A percentile compares a stretch with the other conserved stretches of the same genome.
Conservation (phyloP, 169 alveolate species). For the Plasmodium reichenowi region DNA sequence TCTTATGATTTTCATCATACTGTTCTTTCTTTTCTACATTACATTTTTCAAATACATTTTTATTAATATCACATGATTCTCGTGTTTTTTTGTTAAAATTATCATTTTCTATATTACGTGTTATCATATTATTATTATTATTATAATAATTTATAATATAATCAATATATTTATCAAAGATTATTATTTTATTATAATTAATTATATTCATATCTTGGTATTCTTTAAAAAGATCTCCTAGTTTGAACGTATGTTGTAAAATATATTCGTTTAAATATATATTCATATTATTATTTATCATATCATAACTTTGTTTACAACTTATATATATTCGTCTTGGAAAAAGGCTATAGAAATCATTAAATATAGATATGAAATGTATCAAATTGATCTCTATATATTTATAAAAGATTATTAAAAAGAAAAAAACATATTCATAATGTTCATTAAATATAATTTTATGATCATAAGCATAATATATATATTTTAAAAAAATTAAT, state of each 20-base stretch:
- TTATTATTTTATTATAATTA: background rate
- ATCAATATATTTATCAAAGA: slow-evolving; percentile 30
- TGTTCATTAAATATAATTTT: slow-evolving; percentile 37
- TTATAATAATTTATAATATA: slow-evolving; percentile 19
- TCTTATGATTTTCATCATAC: too few species aligned
- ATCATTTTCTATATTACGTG: background rate
- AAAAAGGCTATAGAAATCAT: slow-evolving; percentile 53
- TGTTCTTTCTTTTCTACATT: too few species aligned
- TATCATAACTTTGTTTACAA: background rate
- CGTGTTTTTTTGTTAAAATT: background rate
- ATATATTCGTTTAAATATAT: too few species aligned
- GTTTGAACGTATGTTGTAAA: background rate
- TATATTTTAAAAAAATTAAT: slow-evolving; percentile 59
- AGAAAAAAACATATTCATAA: slow-evolving; percentile 40
- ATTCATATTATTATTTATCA: background rate
- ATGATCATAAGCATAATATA: slow-evolving; percentile 34
- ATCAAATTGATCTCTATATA: slow-evolving; percentile 44
- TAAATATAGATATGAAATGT: slow-evolving; percentile 52
- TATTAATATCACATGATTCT: background rate
- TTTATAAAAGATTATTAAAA: slow-evolving; percentile 59
- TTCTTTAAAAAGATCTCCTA: slow-evolving; percentile 10
- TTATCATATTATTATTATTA: background rate
- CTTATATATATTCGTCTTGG: slow-evolving; percentile 18
- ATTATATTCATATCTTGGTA: too few species aligned
- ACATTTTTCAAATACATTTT: background rate